Evolutionary conservation across 176 grass and related monocot genomes (phyloP), one percentile per base, ranked within the genome.

Genomic region (Ampelocalamus luodianensis): DNA sequence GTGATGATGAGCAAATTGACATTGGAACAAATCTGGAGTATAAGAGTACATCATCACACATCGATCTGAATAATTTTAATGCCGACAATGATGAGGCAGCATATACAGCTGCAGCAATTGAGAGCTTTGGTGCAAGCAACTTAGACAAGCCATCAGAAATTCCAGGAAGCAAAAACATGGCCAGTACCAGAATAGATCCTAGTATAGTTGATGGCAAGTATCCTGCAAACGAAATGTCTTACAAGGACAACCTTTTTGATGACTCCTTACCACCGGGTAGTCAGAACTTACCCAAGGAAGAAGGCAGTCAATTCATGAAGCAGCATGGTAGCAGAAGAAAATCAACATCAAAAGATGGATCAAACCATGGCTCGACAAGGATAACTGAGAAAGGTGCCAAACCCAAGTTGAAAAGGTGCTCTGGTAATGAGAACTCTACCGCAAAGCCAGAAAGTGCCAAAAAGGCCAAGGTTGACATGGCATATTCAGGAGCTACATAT

Each of bases 1-100:
- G 43, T 6, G 90, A 90, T 82, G 83, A 95, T 87, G 90, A 89
- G 48, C 83, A 86, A 78, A 90, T 88, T 82, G 86, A 86, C 50
- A 84, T 87, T 70, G 88, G 76, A 75, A 90, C 80, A 62, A 80
- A 87, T 88, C 71, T 85, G 69, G 93, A 91, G 40, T 83, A 79
- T 43, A 89, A 59, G 85, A 83, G 53, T 82, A 49, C 83, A 91
- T 83, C 93, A 76, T 76, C 93, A 17, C 79, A 86, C 74, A 87
- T 91, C 5, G 86, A 92, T 89, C 68, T 86, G 82, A 94, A 94
- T 81, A 88, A 92, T 81, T 88, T 86, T 66, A 85, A 95, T 62
- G 84, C 48, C 7, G 39, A 71, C 42, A 85, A 88, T 82, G 86
- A 85, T 80, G 81, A 80, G 50, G 62, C 72, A 71, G 59, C 70